Evolutionary conservation across 2,329 filamentous ascomycete species (phyloP), one percentile per base, ranked within the genome.

Genomic region (Epichloe scottii): DNA sequence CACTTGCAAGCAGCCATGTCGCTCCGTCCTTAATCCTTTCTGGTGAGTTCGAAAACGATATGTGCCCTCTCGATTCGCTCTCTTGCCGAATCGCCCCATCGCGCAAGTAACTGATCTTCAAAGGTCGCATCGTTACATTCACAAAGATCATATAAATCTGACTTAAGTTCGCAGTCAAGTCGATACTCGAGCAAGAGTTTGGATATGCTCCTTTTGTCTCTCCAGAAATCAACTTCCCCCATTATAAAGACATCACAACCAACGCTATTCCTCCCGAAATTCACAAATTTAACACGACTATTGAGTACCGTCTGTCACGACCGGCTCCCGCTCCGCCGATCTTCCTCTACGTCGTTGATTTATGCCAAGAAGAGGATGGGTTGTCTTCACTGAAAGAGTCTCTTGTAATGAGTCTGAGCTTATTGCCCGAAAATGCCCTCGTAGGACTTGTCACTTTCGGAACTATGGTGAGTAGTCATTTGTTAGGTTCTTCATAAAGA

Each of bases 1-100:
- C 41, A 90, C 87, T 55, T 98, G 93, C 82, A 96, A 96, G 71
- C 81, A 87, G 66, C 93, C 93, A 55, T 98, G 93, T 70, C 85
- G 90, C 68, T 91, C 91, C 50, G 89, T 97, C 38, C 76, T 98
- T 67, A 98, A 98, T 67, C 93, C 93, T 43, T 97, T 90, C 76
- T 96, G 91, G 89, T 94, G 77, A 63, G 80, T 63, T 42, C 30
- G 15, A 19, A 26, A 53, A 34, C 5, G 12, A 15, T 23, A n/a
- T n/a, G 23, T 10, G 6, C 37, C 19, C 4, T n/a, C 15, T 42
- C 19, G 10, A 34, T 21, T 14, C 15, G 10, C 45, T 38, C 10
- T 14, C 5, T 23, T 37, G 26, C 11, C 23, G 14, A n/a, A 47
- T 14, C 8, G 12, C 34, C 15, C 26, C 39, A 17, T 30, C 4